Base-by-base conservation (phyloP, 1,284 basidiomycete genomes). In the Rhodotorula sp. region DNA sequence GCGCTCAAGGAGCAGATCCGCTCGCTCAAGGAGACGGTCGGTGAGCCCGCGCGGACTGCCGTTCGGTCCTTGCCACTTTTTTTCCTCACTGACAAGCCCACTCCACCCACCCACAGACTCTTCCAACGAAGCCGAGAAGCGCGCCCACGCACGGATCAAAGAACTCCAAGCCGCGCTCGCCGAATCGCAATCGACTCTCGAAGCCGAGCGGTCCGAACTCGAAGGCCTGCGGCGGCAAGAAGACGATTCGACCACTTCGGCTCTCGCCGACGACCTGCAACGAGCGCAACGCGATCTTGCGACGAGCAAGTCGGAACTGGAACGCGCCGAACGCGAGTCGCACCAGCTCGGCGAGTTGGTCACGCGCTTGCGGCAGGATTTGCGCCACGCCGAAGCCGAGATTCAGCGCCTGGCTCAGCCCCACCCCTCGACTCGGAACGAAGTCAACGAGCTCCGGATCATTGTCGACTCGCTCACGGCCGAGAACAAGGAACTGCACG, bases 181-280 rank as follows among this genome's bases (percentile, higher is more conserved):
- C 72, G 94, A 97, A 83, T 92, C 90, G 77, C 89, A 89, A n/a
- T 84, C 87, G 50, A 91, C 93, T 2, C 84, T 97, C 23, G 95
- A 98, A 82, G 90, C 89, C 78, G 91, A 94, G n/a, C 84, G 91
- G 64, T 91, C 90, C 15, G 95, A 98, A 80, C 90, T 97, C 34
- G 95, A 98, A 82, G 84, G 84, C 5, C 81, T 97, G 65, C 85
- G 94, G 68, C 84, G 86, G 47, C 34, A 34, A 34, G 34, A 34
- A 34, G 93, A 97, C 21, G 58, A 68, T 26, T 28, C 62, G 18
- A 56, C 47, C 14, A n/a, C 64, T 5, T 52, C 57, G 12, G 60
- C 62, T 0, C 48, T 59, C n/a, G 60, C 65, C 23, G 76, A 77
- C 31, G 75, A 77, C 38, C 71, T 77, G 68, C 72, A 66, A 48